Evolutionary conservation across 2,329 filamentous ascomycete genomes (phyloP).

Genomic region (Penicillium sp.): DNA sequence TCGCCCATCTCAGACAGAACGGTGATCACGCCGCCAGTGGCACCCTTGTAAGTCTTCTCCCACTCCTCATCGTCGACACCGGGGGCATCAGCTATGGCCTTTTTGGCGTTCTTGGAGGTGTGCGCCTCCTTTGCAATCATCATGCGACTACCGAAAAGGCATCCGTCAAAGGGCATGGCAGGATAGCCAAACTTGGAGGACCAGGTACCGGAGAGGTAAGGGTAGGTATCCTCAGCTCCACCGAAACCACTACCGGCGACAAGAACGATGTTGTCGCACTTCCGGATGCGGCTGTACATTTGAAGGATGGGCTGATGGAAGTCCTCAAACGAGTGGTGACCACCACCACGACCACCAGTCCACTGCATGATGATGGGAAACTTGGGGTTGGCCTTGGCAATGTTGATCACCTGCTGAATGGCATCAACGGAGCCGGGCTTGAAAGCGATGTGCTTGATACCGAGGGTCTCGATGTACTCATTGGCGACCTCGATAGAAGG

Average conservation of each 20-base stretch:
- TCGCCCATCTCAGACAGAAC: conserved; percentile 99
- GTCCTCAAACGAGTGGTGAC: conserved; percentile 91
- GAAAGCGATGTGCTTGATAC: conserved; percentile 88
- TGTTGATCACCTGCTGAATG: conserved; percentile 85
- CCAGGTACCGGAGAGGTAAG: conserved; percentile 86
- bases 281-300: conserved; percentile 85
- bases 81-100: conserved; percentile 80
- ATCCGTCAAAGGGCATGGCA: conserved; percentile 90
- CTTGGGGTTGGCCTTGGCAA: conserved; percentile 85
- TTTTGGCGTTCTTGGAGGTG: conserved; percentile 80
- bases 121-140: conserved; percentile 93
- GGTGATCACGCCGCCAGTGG: conserved; percentile 89
- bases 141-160: conserved; percentile 84
- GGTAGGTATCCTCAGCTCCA: conserved; percentile 83
- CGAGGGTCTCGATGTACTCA: conserved; percentile 88
- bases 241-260: conserved; percentile 91
- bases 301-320: conserved; percentile 88
- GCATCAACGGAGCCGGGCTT: conserved; percentile 87
- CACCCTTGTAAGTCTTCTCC: conserved; percentile 90
- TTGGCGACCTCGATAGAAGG: conserved; percentile 89
- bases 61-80: conserved; percentile 78
- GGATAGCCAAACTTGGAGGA: conserved; percentile 81
- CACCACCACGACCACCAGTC: conserved; percentile 90
- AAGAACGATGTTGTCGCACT: conserved; percentile 79
- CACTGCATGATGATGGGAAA: conserved; percentile 94